Percentiles rank a stretch among this genome's conserved stretches.
Evolutionary conservation across 805 yeast genomes (phyloP).

Genomic region (Lipomyces lipofer): DNA sequence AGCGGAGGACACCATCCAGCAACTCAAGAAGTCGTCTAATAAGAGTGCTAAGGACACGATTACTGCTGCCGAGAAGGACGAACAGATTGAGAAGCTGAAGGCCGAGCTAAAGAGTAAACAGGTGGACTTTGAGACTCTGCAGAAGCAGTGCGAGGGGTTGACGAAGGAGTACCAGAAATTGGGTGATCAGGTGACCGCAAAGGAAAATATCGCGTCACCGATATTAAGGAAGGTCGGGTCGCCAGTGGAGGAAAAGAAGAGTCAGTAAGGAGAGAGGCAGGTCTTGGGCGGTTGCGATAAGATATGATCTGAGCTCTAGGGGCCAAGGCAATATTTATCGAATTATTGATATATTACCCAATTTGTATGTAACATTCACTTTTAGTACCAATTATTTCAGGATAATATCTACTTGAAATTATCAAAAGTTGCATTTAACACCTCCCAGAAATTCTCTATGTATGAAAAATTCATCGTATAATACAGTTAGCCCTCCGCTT

Average conservation of each 20-base stretch:
- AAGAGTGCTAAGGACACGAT: conserved; percentile 8
- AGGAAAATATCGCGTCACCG: too few relatives aligned
- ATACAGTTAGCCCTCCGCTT: conserved; percentile 28
- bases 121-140: conserved; percentile 62
- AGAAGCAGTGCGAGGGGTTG: conserved; percentile 70
- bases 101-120: conserved; percentile 57
- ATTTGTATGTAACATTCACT: too few relatives aligned
- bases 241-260: too few relatives aligned
- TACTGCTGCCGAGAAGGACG: conserved; percentile 37
- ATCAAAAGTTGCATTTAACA: too few relatives aligned
- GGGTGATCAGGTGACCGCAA: conserved; percentile 42
- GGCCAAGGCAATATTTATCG: not conserved
- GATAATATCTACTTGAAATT: not conserved
- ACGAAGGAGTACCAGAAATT: conserved; percentile 61
- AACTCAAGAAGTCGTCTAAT: conserved; percentile 45
- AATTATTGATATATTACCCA: not conserved
- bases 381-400: not conserved
- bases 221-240: too few relatives aligned
- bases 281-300: not conserved
- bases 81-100: conserved; percentile 49
- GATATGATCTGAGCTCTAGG: too few relatives aligned
- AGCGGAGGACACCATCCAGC: conserved; percentile 67
- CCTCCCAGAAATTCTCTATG: too few relatives aligned
- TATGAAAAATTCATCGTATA: not conserved
- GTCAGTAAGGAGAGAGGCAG: conserved; percentile 5